These are phyloP conservation scores for Harringtonia lauricola DNA, from an alignment of 2,329 filamentous ascomycete genomes.

Conservation along the genomic window DNA sequence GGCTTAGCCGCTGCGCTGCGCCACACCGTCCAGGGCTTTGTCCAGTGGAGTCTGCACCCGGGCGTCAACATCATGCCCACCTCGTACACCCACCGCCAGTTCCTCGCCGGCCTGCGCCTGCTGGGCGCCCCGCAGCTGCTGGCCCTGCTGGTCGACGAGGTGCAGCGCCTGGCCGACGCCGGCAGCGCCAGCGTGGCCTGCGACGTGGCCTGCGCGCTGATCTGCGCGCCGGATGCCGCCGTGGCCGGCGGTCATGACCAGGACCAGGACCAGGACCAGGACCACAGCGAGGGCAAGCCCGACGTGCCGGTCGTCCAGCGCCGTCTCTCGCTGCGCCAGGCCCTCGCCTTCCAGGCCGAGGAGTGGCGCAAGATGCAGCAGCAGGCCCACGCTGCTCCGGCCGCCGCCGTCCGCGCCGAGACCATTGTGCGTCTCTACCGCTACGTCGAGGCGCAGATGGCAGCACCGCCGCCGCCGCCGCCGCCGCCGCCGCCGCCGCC, in stretches of 20 bases:
- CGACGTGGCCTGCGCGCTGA: constrained; percentile 57
- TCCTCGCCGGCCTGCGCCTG: constrained; percentile 49
- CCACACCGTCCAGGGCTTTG: constrained; percentile 49
- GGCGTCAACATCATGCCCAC: constrained; percentile 43
- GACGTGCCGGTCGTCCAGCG: too few relatives aligned
- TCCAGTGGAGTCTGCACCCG: constrained; percentile 55
- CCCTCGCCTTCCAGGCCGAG: constrained; percentile 46
- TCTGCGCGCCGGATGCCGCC: constrained; percentile 53
- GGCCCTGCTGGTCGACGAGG: constrained; percentile 53
- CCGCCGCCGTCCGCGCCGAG: constrained; percentile 45
- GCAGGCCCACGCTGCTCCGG: neutral
- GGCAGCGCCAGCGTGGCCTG: constrained; percentile 51
- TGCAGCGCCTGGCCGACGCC: constrained; percentile 48
- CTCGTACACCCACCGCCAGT: constrained; percentile 61
- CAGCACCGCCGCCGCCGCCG: constrained; percentile 13
- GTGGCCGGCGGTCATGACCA: constrained; percentile 17
- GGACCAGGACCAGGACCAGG: neutral
- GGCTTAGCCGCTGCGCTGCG: constrained; percentile 42
- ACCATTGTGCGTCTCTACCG: constrained; percentile 51
- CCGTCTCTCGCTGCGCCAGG: constrained; percentile 46
- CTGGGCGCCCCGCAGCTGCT: constrained; percentile 52
- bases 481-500: constrained; percentile 1
- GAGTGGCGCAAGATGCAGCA: constrained; percentile 43
- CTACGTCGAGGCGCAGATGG: constrained; percentile 55
- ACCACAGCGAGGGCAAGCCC: constrained; percentile 1